Evolutionary conservation across 1,284 basidiomycete species (phyloP).

Genomic region (Chalciporus piperatoides): DNA sequence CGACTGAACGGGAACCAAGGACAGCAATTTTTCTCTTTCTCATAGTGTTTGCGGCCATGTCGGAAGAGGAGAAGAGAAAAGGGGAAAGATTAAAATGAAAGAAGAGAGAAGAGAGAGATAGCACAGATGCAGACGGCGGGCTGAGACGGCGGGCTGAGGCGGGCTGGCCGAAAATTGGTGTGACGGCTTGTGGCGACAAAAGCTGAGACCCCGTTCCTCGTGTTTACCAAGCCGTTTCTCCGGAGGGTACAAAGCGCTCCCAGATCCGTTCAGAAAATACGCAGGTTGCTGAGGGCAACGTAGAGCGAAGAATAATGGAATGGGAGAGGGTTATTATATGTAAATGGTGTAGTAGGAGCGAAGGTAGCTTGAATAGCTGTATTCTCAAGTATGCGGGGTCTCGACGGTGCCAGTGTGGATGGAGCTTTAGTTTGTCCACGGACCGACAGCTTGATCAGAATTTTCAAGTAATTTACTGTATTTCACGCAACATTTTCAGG

Average conservation of each 20-base stretch:
- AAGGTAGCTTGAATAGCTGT: conserved; percentile 4
- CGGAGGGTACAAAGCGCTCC: conserved; percentile 9
- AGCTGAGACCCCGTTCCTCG: conserved; percentile 11
- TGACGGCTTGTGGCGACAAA: conserved; percentile 19
- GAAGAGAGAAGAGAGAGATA: conserved; percentile 3
- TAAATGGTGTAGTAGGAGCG: not conserved
- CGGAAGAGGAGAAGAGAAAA: conserved; percentile 9
- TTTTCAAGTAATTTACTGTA: conserved; percentile 18
- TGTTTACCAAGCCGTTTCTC: conserved; percentile 26
- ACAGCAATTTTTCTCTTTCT: conserved; percentile 85
- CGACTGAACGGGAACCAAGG: conserved; percentile 77
- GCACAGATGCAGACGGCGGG: conserved; percentile 4
- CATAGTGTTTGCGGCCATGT: conserved; percentile 56
- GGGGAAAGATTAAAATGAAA: conserved; percentile 7
- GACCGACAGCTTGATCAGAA: conserved; percentile 10
- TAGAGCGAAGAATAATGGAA: conserved; percentile 2
- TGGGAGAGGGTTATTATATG: conserved; percentile 20
- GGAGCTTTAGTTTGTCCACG: conserved; percentile 11
- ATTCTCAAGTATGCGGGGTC: conserved; percentile 30
- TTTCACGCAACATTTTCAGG: conserved; percentile 19
- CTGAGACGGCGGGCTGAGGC: no score
- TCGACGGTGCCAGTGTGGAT: conserved; percentile 22
- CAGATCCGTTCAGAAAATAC: conserved; percentile 12
- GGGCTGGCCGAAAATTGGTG: conserved; percentile 17
- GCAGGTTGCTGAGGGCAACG: not conserved